Base-by-base conservation (phyloP, 176 grass and related monocot genomes). In the Phoenix dactylifera region DNA sequence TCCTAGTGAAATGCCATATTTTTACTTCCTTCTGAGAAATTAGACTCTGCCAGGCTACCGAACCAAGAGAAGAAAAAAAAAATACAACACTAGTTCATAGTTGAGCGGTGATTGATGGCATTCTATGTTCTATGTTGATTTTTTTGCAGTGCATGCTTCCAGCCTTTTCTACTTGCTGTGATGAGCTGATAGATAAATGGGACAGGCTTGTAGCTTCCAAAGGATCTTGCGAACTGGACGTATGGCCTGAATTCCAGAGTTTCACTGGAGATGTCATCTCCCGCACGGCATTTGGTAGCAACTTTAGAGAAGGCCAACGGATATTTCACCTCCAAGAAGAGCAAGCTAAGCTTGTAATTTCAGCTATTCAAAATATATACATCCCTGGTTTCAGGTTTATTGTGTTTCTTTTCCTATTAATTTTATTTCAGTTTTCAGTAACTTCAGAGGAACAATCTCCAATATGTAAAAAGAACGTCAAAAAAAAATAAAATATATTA, bases 221-320 rank as follows among this genome's bases (percentile, higher is more conserved):
- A 0, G 75, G 67, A 15, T 66, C 64, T 1, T 69, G 48, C n/a
- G n/a, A n/a, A n/a, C n/a, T n/a, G n/a, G n/a, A n/a, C n/a, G n/a
- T n/a, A n/a, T n/a, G n/a, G n/a, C 72, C 70, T 1, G 76, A 89
- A 22, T 54, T 95, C 15, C 82, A 76, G 35, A 89, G 49, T 5
- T 78, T 95, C 24, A 89, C 82, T 1, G 89, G 83, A 53, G 88
- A 84, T 58, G 88, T 84, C 52, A 91, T 91, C 30, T 91, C 88
- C 2, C 63, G 69, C 25, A 76, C 83, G 0, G 88, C 88, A 29
- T 92, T 92, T 51, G 80, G 88, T 24, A 84, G 88, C 79, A 84
- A 55, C 61, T 87, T 70, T 26, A 51, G 72, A 15, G 77, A 93
- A 76, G 88, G 88, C 16, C 77, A 62, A 24, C 79, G 56, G 35